A percentile compares a stretch with the other conserved stretches of the same genome.
phyloP scores from a whole-genome alignment of 495 filamentous ascomycete species.

The Podospora pseudocomata region DNA sequence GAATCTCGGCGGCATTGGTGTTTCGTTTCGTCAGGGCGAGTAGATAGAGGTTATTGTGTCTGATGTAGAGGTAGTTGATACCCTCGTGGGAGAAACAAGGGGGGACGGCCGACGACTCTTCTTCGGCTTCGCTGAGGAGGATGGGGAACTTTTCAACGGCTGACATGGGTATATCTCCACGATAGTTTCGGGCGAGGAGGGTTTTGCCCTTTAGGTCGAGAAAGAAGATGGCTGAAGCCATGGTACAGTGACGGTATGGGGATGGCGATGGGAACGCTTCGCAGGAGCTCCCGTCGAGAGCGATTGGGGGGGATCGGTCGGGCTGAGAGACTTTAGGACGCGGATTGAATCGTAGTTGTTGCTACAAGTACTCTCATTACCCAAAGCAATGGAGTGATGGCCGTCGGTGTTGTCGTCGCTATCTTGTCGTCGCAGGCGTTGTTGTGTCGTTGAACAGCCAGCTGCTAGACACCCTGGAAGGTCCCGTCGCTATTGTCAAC shows the following conservation, averaged over 20 bases:
- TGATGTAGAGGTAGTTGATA: conserved; percentile 99
- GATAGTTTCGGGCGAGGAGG: conserved; percentile 96
- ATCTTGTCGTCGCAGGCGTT: not conserved
- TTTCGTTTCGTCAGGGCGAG: conserved; percentile 98
- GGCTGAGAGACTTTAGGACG: not conserved
- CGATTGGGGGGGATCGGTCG: not conserved
- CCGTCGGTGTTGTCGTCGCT: not conserved
- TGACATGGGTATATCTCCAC: conserved; percentile 98
- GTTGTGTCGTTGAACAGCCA: not conserved
- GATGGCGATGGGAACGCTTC: not conserved
- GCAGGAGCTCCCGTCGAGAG: not conserved
- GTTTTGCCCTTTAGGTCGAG: conserved; percentile 99
- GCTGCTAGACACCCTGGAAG: no score
- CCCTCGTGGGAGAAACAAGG: conserved; percentile 99
- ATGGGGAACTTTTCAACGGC: conserved; percentile 98
- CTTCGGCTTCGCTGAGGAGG: conserved; percentile 96
- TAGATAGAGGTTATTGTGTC: conserved; percentile 98
- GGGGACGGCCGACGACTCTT: conserved; percentile 95
- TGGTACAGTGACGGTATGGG: conserved; percentile 38
- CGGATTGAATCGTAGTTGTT: not conserved
- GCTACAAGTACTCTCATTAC: not conserved
- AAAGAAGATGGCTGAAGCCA: conserved; percentile 99
- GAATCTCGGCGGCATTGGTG: conserved; percentile 96
- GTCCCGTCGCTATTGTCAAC: no score
- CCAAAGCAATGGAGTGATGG: not conserved